A percentile compares a stretch with the other conserved stretches of the same genome.
These are phyloP conservation scores for Diplodia mutila DNA, from an alignment of 2,329 filamentous ascomycete genomes.

Conservation along the genomic window DNA sequence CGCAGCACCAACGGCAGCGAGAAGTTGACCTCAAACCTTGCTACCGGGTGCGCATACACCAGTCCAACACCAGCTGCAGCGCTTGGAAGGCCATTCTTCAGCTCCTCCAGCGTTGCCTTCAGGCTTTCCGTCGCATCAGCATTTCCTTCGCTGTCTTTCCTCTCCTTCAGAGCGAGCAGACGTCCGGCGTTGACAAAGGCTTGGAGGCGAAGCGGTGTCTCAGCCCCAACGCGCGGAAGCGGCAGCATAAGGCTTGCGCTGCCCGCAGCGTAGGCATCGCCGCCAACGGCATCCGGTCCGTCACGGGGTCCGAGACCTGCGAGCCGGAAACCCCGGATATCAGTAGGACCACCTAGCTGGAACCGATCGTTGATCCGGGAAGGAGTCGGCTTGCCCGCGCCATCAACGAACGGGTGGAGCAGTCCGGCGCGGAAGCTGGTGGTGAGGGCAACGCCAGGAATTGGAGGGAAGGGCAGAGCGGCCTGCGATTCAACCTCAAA, in stretches of 20 bases:
- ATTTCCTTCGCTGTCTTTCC: slow-evolving; percentile 44
- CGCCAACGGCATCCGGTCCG: slow-evolving; percentile 81
- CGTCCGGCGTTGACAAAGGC: slow-evolving; percentile 90
- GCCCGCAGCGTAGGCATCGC: slow-evolving; percentile 88
- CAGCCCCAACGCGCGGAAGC: slow-evolving; percentile 77
- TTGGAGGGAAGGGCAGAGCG: slow-evolving; percentile 68
- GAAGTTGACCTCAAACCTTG: slow-evolving; percentile 95
- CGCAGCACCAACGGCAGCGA: slow-evolving; percentile 81
- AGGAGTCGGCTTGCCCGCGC: slow-evolving; percentile 60
- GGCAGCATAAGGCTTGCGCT: slow-evolving; percentile 85
- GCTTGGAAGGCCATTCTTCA: slow-evolving; percentile 78
- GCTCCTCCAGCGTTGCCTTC: slow-evolving; percentile 66
- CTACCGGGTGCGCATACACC: slow-evolving; percentile 92
- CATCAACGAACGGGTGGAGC: slow-evolving; percentile 77
- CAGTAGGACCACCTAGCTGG: slow-evolving; percentile 89
- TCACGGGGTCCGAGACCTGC: slow-evolving; percentile 89
- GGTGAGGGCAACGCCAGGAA: slow-evolving; percentile 82
- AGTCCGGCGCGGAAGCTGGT: slow-evolving; percentile 80
- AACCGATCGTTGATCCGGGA: slow-evolving; percentile 94
- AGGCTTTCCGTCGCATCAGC: slow-evolving; percentile 59
- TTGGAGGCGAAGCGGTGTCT: slow-evolving; percentile 85
- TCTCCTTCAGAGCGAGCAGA: slow-evolving; percentile 71
- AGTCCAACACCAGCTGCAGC: slow-evolving; percentile 85
- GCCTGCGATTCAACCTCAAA: slow-evolving; percentile 81
- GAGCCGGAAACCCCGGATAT: slow-evolving; percentile 90